phyloP scores from a whole-genome alignment of 164 flowering plant species.

The Saururus chinensis region DNA sequence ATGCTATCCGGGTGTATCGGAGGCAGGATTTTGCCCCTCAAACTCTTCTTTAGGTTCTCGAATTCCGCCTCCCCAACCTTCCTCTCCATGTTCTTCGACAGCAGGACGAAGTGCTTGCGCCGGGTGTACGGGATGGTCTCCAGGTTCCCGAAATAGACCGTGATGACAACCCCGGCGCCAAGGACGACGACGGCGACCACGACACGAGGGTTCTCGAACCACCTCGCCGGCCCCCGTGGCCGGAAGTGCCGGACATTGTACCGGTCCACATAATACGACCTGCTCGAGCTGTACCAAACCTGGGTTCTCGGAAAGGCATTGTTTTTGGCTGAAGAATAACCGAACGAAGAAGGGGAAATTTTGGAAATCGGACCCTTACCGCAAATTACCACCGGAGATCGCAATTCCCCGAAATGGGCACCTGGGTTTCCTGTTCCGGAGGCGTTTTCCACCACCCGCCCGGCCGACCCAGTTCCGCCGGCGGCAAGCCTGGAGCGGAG shows the following conservation, averaged over 20 bases:
- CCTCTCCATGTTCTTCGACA: slow-evolving; percentile 48
- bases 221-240: slow-evolving; percentile 54
- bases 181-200: slow-evolving; percentile 39
- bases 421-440: not conserved
- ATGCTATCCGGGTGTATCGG: slow-evolving; percentile 79
- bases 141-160: slow-evolving; percentile 61
- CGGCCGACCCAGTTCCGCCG: slow-evolving; percentile 9
- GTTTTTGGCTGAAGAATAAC: no score
- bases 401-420: not conserved
- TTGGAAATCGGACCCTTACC: slow-evolving; percentile 17
- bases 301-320: slow-evolving; percentile 10
- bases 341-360: no score
- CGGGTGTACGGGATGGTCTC: slow-evolving; percentile 85
- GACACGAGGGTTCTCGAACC: slow-evolving; percentile 60
- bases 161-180: slow-evolving; percentile 44
- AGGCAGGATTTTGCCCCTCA: slow-evolving; percentile 72
- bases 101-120: slow-evolving; percentile 66
- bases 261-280: slow-evolving; percentile 64
- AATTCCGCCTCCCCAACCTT: slow-evolving; percentile 63
- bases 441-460: slow-evolving; percentile 1
- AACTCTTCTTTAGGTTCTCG: slow-evolving; percentile 33
- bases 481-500: slow-evolving; percentile 10
- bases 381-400: slow-evolving; percentile 5
- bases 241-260: slow-evolving; percentile 45
- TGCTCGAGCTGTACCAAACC: not conserved